These are phyloP conservation scores for Claviceps pusilla DNA, from an alignment of 2,329 filamentous ascomycete species.

Conservation along the genomic window DNA sequence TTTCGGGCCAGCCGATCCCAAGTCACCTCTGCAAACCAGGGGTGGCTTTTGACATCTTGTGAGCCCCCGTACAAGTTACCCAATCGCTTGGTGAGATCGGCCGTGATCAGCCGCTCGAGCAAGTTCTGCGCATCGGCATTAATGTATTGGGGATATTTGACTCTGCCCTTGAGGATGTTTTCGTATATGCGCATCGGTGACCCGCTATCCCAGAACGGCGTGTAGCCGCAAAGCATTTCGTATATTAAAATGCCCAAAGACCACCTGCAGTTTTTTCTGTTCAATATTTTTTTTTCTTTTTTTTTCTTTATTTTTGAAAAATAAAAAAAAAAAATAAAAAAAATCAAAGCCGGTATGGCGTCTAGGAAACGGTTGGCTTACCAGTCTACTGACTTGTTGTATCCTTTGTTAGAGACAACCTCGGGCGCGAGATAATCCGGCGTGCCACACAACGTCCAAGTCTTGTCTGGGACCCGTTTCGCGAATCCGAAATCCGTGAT, in stretches of 20 bases:
- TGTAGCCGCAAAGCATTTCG: slow-evolving; percentile 98
- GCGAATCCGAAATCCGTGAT: slow-evolving; percentile 98
- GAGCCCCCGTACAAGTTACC: slow-evolving; percentile 87
- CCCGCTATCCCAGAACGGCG: slow-evolving; percentile 95
- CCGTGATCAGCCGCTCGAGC: slow-evolving; percentile 81
- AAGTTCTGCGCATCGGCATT: slow-evolving; percentile 89
- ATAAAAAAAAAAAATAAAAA: too few relatives aligned
- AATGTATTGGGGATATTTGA: slow-evolving; percentile 95
- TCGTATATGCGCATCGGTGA: slow-evolving; percentile 99
- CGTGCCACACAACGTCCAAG: slow-evolving; percentile 95
- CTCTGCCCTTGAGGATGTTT: slow-evolving; percentile 88
- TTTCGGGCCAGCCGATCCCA: slow-evolving; percentile 91
- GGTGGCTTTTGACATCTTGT: slow-evolving; percentile 84
- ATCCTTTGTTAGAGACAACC: slow-evolving; percentile 97
- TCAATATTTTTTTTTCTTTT: too few relatives aligned
- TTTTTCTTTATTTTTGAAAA: too few relatives aligned
- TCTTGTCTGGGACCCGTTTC: slow-evolving; percentile 96
- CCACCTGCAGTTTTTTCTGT: slow-evolving; percentile 50
- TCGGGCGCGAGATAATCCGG: slow-evolving; percentile 95
- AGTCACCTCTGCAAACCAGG: slow-evolving; percentile 94
- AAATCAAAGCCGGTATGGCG: not conserved
- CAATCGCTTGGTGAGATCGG: slow-evolving; percentile 84
- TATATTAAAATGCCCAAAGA: slow-evolving; percentile 96
- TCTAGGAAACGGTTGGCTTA: slow-evolving; percentile 31
- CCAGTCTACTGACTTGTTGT: slow-evolving; percentile 99